These are phyloP conservation scores for Carex arenaria DNA, from an alignment of 202 grass and related monocot genomes.

Conservation along the genomic window DNA sequence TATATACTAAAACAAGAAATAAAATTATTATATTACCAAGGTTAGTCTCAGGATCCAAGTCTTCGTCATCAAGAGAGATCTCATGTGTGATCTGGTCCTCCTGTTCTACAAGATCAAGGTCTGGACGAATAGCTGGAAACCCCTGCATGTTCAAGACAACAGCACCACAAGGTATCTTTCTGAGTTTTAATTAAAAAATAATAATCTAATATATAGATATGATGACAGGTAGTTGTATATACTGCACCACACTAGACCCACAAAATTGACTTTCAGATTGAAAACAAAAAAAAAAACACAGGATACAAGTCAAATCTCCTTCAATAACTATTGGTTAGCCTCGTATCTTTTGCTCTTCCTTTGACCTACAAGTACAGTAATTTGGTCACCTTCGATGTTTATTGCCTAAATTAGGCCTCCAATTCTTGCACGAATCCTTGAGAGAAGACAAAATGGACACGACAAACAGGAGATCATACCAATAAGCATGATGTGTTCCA, in stretches of 20 bases:
- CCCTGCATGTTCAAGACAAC: conserved; percentile 44
- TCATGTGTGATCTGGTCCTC: conserved; percentile 94
- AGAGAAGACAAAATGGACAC: not conserved
- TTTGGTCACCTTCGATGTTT: not conserved
- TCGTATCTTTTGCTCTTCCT: not conserved
- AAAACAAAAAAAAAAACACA: not conserved
- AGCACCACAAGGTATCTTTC: not conserved
- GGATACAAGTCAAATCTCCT: not conserved
- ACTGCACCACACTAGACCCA: not conserved
- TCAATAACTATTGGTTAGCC: not conserved
- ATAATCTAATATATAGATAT: not conserved
- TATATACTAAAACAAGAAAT: not conserved
- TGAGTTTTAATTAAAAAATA: not conserved
- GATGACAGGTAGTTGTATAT: not conserved
- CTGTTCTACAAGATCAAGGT: conserved; percentile 91
- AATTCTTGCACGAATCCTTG: not conserved
- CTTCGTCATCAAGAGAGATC: conserved; percentile 77
- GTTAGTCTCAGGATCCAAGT: conserved; percentile 77
- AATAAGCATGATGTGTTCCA: not conserved
- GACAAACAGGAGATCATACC: not conserved
- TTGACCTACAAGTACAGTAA: not conserved
- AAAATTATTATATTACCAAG: conserved; percentile 46
- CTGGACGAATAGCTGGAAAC: conserved; percentile 77
- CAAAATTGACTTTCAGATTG: not conserved
- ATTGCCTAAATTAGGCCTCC: not conserved